Evolutionary conservation across 148 eudicot species (phyloP), one percentile per base, ranked within the genome.

Genomic region (Polygonum aviculare): DNA sequence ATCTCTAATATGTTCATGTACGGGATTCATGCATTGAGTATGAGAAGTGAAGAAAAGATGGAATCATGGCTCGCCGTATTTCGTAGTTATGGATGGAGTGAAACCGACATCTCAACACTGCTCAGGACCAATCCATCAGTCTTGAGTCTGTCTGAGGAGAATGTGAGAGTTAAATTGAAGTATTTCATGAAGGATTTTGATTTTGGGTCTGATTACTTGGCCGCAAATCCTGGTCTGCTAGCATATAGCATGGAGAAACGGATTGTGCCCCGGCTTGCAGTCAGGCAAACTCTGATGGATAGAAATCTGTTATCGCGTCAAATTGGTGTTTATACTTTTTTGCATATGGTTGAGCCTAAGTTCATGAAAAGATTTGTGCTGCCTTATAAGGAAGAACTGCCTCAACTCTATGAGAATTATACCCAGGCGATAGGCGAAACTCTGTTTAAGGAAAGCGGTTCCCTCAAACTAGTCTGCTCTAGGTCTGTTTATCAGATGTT

Each of bases 171-270:
- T 26, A 44, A 54, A 38, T 77, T 81, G 79, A 47, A 77, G 47
- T 84, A 79, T 77, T 69, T 79, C 73, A 79, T 79, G 81, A 62
- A 79, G 45, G 79, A 84, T 50, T 72, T 79, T 48, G 74, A 83
- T 7, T 78, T 62, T 52, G 73, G 65, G 38, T 79, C 84, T 0
- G 39, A 21, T 69, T 74, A 38, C 69, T 38, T 84, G 74, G 59
- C 73, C 2, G 8, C 70, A 0, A 54, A 44, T 59, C 75, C 78
- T 44, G 11, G 2, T 7, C n/a, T 85, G 15, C 26, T 80, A n/a
- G 50, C 52, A 19, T 72, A 49, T 47, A 83, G 81, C 75, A 72
- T 85, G 75, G 84, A 83, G 77, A 81, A 75, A 51, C 78, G 82
- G 69, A 33, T 77, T 0, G 14, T 80, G 52, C 87, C 83, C 15